Base-by-base conservation (phyloP, 352 stramenopile genomes). In the Phytophthora pisi region DNA sequence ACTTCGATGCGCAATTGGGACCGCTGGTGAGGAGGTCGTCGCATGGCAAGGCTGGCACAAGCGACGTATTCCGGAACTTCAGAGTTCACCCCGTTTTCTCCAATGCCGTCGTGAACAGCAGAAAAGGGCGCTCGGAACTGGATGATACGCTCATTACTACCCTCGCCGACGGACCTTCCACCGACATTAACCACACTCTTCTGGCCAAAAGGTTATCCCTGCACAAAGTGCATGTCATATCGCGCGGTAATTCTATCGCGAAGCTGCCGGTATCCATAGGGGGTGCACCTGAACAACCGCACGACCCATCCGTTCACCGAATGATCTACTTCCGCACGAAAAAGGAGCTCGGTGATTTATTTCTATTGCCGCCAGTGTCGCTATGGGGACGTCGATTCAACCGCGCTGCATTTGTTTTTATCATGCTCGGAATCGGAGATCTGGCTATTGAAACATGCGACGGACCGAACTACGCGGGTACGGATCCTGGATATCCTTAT, bases 391-490 rank as follows among this genome's bases (percentile, higher is more conserved):
- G 70, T 42, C 61, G 81, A 4, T 66, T 86, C 5, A 71, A 89
- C 23, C 65, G 70, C 10, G n/a, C 75, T 3, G 70, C 86, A 6
- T 90, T 89, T 57, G 42, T 85, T 30, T 68, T 77, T 38, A 90
- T 92, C 51, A 53, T 90, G 13, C 4, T 88, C 13, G 86, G 80
- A 40, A 80, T 82, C 43, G 55, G 43, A 1, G 49, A 74, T 11
- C 68, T 92, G n/a, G 79, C 82, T 8, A 68, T 86, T 5, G 68
- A 89, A 63, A 92, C 84, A 5, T 91, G 80, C 30, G 84, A 92
- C 47, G 86, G 86, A 0, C 70, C 74, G 10, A 88, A 90, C 56
- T 61, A 75, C 38, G 68, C 58, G 13, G 82, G 78, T 5, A 78
- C 82, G 1, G 70, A 85, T n/a, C 86, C 86, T 5, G 78, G 64